Conservation (phyloP, 1,284 basidiomycete species). For the Pisolithus thermaeus region DNA sequence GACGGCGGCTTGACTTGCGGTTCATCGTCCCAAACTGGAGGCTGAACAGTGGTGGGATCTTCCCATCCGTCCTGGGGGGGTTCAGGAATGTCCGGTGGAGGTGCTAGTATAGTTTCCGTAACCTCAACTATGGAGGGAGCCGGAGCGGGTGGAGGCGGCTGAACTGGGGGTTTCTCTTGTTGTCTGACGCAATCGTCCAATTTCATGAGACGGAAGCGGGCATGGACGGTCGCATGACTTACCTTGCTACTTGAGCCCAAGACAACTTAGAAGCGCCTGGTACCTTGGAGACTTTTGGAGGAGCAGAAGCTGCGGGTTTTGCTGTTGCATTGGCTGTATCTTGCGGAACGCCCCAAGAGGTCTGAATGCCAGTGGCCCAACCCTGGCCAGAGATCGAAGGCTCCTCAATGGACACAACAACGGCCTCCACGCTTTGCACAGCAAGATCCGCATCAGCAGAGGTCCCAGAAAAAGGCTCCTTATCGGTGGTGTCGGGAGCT, state of each 20-base stretch:
- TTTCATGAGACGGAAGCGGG: slow-evolving; percentile 22
- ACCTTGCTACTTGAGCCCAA: slow-evolving; percentile 78
- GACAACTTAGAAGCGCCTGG: slow-evolving; percentile 69
- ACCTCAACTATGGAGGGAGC: slow-evolving; percentile 23
- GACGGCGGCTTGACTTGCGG: slow-evolving; percentile 39
- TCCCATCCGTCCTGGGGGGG: slow-evolving; percentile 40
- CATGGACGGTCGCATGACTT: slow-evolving; percentile 19
- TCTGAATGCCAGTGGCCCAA: slow-evolving; percentile 8
- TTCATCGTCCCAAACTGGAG: slow-evolving; percentile 72
- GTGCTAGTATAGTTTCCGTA: slow-evolving; percentile 19
- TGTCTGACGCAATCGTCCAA: slow-evolving; percentile 8
- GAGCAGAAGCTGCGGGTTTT: slow-evolving; percentile 20
- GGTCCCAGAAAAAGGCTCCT: slow-evolving; percentile 12
- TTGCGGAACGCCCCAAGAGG: slow-evolving; percentile 22
- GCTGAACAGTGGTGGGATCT: slow-evolving; percentile 67
- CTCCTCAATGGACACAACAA: slow-evolving; percentile 9
- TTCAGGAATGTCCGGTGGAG: slow-evolving; percentile 1
- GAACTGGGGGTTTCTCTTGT: slow-evolving; percentile 23
- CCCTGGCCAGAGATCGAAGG: slow-evolving; percentile 6
- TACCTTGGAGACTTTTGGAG: slow-evolving; percentile 40
- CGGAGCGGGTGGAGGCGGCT: slow-evolving; percentile 19
- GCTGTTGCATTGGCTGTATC: slow-evolving; percentile 18
- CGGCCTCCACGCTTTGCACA: background rate
- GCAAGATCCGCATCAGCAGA: slow-evolving; percentile 8
- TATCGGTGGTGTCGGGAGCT: slow-evolving; percentile 17